phyloP scores from a whole-genome alignment of 148 eudicot species.

The Chenopodium album region DNA sequence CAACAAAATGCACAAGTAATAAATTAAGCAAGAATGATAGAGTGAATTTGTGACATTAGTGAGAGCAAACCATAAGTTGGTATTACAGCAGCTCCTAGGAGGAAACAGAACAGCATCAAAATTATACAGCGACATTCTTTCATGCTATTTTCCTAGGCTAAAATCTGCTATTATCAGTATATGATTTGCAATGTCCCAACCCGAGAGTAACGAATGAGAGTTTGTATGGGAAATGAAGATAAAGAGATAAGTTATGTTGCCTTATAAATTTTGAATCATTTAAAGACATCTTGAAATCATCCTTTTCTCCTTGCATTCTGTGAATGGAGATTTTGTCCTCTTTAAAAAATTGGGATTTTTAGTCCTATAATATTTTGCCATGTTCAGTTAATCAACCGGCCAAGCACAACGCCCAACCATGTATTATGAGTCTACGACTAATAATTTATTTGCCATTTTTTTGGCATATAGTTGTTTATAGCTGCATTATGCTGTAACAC shows the following conservation, averaged over 20 bases:
- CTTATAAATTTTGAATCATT: not conserved
- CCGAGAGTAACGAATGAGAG: conserved; percentile 2
- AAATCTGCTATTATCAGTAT: not conserved
- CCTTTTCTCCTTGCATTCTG: conserved; percentile 9
- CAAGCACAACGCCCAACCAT: conserved; percentile 17
- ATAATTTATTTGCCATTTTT: not conserved
- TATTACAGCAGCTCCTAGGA: not conserved
- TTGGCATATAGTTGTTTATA: conserved; percentile 5
- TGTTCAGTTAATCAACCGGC: conserved; percentile 18
- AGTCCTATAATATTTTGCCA: not conserved
- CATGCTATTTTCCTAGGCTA: conserved; percentile 19
- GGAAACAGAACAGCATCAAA: conserved; percentile 3
- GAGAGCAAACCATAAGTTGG: conserved; percentile 10
- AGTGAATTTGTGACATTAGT: not conserved
- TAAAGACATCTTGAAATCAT: conserved; percentile 3
- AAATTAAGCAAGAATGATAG: not conserved
- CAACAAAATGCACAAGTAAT: no score
- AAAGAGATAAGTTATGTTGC: not conserved
- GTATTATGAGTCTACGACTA: not conserved
- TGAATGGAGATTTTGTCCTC: conserved; percentile 19
- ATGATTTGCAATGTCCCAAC: not conserved
- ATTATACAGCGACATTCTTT: not conserved
- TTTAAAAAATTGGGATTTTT: not conserved
- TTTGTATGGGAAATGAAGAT: conserved; percentile 8
- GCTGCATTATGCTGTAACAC: not conserved